Evolutionary conservation across 129 eudicot species (phyloP).

Genomic region (Chrysanthemum seticuspe): DNA sequence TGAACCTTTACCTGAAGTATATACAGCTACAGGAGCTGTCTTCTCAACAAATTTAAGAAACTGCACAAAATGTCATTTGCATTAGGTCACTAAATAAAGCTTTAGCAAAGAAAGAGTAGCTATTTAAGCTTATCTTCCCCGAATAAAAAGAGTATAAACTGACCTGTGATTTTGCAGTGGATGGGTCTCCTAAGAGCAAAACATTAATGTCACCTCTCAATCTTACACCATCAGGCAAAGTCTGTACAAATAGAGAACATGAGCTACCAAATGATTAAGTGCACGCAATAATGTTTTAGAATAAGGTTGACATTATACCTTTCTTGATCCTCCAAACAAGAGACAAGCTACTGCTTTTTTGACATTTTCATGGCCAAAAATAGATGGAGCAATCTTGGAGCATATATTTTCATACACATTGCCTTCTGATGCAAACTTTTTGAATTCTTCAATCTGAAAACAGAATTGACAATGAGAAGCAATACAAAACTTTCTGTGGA

Average conservation of each 20-base stretch:
- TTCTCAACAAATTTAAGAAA: slow-evolving; percentile 98
- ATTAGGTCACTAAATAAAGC: neutral
- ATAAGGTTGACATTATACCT: slow-evolving; percentile 45
- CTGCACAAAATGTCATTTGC: slow-evolving; percentile 37
- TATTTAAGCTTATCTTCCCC: neutral
- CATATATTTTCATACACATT: slow-evolving; percentile 75
- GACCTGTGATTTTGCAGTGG: slow-evolving; percentile 99
- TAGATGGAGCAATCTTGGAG: slow-evolving; percentile 95
- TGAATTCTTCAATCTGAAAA: slow-evolving; percentile 86
- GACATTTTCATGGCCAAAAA: slow-evolving; percentile 85
- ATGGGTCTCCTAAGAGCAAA: slow-evolving; percentile 95
- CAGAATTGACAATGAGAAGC: neutral
- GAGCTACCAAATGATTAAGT: slow-evolving; percentile 9
- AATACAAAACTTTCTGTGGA: neutral
- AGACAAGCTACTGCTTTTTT: slow-evolving; percentile 96
- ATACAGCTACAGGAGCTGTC: slow-evolving; percentile 97
- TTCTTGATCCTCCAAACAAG: slow-evolving; percentile 94
- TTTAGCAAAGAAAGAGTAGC: neutral
- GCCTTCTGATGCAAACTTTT: slow-evolving; percentile 79
- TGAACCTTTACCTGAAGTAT: slow-evolving; percentile 99
- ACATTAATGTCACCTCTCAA: slow-evolving; percentile 98
- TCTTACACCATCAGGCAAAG: slow-evolving; percentile 93
- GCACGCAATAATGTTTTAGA: neutral
- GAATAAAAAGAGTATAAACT: slow-evolving; percentile 10
- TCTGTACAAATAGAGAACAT: slow-evolving; percentile 36